Evolutionary conservation across 2,329 filamentous ascomycete species (phyloP).

Genomic region (Epichloe glyceriae): DNA sequence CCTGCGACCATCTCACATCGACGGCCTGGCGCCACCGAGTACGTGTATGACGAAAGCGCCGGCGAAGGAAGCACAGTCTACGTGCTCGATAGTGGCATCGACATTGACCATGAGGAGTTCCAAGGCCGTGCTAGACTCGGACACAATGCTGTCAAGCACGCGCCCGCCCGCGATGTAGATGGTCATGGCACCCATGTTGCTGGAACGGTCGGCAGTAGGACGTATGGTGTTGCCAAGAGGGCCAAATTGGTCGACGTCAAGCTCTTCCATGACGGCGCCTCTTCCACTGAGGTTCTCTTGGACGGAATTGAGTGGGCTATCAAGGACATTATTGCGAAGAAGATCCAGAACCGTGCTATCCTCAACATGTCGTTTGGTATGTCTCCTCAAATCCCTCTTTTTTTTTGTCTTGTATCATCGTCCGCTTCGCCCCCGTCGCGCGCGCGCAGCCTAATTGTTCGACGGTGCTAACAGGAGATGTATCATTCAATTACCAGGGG

Average conservation of each 20-base stretch:
- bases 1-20: conserved; percentile 31
- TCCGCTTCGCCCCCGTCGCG: too few species aligned
- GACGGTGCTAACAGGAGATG: background rate
- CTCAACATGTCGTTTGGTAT: conserved; percentile 40
- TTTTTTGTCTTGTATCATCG: background rate
- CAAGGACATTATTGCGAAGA: conserved; percentile 25
- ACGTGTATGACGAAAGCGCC: conserved; percentile 28
- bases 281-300: conserved; percentile 12
- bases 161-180: conserved; percentile 19
- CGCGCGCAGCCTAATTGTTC: too few species aligned
- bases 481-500: background rate
- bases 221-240: conserved; percentile 33
- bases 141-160: conserved; percentile 21
- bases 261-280: conserved; percentile 22
- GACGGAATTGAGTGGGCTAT: conserved; percentile 27
- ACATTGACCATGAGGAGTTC: conserved; percentile 31
- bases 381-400: background rate
- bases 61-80: conserved; percentile 34
- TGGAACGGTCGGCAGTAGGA: conserved; percentile 30
- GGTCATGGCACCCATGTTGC: conserved; percentile 37
- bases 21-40: conserved; percentile 20
- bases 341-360: conserved; percentile 30
- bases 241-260: conserved; percentile 31
- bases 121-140: conserved; percentile 27
- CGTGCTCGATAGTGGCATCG: conserved; percentile 42